Conservation (phyloP, 805 yeast species). For the Candida ipomoeae region DNA sequence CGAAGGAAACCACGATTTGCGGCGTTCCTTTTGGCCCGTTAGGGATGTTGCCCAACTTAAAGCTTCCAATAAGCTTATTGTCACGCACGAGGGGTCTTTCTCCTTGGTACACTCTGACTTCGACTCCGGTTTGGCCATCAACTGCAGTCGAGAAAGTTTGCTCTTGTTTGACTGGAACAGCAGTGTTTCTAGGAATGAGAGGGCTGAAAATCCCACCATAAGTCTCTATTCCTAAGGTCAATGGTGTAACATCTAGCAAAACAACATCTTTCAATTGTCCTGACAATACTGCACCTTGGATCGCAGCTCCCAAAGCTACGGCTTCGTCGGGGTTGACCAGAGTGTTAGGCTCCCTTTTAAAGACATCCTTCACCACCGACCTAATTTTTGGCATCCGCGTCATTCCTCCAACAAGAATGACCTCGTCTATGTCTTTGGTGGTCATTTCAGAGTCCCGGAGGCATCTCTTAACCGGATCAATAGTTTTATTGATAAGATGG, state of each 20-base stretch:
- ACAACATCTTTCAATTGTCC: slow-evolving; percentile 27
- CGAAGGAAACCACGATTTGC: slow-evolving; percentile 72
- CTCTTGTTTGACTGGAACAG: slow-evolving; percentile 71
- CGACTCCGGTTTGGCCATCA: slow-evolving; percentile 82
- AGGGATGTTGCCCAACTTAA: slow-evolving; percentile 68
- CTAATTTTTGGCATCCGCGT: slow-evolving; percentile 83
- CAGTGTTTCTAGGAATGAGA: slow-evolving; percentile 70
- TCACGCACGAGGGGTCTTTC: slow-evolving; percentile 76
- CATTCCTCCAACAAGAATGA: slow-evolving; percentile 84
- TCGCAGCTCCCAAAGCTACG: slow-evolving; percentile 29
- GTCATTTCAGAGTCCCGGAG: slow-evolving; percentile 68
- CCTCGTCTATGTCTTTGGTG: slow-evolving; percentile 65
- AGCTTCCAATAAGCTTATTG: slow-evolving; percentile 72
- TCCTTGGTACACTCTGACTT: slow-evolving; percentile 75
- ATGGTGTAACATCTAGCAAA: slow-evolving; percentile 26
- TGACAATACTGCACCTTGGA: slow-evolving; percentile 27
- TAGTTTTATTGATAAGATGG: slow-evolving; percentile 61
- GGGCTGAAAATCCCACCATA: slow-evolving; percentile 83
- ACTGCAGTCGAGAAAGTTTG: slow-evolving; percentile 78
- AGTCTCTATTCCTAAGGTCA: slow-evolving; percentile 64
- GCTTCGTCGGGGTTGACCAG: slow-evolving; percentile 71
- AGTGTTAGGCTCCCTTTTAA: slow-evolving; percentile 63
- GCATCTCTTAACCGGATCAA: slow-evolving; percentile 71
- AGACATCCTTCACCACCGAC: slow-evolving; percentile 53
- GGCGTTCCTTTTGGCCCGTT: slow-evolving; percentile 77